These are phyloP conservation scores for Fraxinus floribunda DNA, from an alignment of 305 asterid species.

Conservation along the genomic window DNA sequence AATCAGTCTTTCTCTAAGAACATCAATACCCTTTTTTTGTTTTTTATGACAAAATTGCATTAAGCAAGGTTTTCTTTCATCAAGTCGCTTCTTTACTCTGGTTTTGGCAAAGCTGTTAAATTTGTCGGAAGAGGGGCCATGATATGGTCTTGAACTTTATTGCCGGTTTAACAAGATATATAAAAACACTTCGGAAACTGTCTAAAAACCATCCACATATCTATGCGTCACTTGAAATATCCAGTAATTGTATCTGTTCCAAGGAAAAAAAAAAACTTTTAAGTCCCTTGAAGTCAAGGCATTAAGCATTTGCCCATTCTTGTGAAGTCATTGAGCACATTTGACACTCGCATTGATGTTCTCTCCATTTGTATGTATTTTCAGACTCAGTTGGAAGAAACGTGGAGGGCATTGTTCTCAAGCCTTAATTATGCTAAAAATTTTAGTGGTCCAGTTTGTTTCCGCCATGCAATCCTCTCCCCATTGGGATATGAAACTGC, in stretches of 20 bases:
- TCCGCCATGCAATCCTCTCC: conserved; percentile 77
- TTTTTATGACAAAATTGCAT: neutral
- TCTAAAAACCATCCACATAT: neutral
- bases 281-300: neutral
- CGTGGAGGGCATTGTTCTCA: conserved; percentile 85
- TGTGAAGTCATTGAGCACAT: neutral
- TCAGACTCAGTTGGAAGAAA: conserved; percentile 87
- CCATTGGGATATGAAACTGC: conserved; percentile 96
- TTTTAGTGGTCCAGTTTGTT: conserved; percentile 66
- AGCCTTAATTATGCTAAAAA: conserved; percentile 82
- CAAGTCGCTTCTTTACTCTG: neutral
- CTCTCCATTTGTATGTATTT: neutral
- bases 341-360: neutral
- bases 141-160: neutral
- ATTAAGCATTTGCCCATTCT: neutral
- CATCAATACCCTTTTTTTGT: neutral
- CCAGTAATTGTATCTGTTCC: neutral
- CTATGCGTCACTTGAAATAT: neutral
- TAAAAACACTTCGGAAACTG: neutral
- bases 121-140: neutral
- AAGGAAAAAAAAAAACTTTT: no score
- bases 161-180: neutral
- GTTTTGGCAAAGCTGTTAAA: neutral
- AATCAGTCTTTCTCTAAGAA: neutral
- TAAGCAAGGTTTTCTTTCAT: neutral